Percentiles rank a stretch among this genome's conserved stretches.
Conservation (phyloP, 169 alveolate genomes). For the Plasmodium reichenowi region DNA sequence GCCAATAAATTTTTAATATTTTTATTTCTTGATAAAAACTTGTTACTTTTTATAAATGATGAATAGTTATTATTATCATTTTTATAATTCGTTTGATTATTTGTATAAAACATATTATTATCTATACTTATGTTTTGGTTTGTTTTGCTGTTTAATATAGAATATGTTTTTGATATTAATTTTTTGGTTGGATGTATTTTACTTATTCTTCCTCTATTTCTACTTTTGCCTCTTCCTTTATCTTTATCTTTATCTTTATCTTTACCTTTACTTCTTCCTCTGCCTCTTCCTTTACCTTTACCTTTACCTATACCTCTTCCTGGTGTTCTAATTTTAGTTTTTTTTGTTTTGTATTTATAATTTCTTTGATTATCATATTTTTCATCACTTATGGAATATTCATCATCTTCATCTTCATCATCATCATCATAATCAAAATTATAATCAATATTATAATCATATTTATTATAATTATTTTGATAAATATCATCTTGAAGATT, state of each 20-base stretch:
- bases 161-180: conserved; percentile 6
- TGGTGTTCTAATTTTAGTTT: background rate
- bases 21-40: conserved; percentile 36
- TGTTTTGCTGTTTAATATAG: conserved; percentile 10
- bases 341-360: background rate
- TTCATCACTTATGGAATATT: too few relatives aligned
- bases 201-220: conserved; percentile 11
- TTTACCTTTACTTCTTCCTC: background rate
- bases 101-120: background rate
- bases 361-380: too few relatives aligned
- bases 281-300: background rate
- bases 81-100: background rate
- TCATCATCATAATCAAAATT: background rate
- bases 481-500: too few relatives aligned
- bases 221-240: background rate
- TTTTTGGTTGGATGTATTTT: background rate
- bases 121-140: conserved; percentile 2
- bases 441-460: too few relatives aligned
- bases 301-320: background rate
- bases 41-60: conserved; percentile 19
- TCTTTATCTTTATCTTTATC: conserved; percentile 10
- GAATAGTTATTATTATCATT: background rate
- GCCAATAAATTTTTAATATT: conserved; percentile 32
- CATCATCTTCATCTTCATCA: too few relatives aligned
- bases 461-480: too few relatives aligned